Base-by-base conservation (phyloP, 176 grass and related monocot species). In the Tuctoria greenei region DNA sequence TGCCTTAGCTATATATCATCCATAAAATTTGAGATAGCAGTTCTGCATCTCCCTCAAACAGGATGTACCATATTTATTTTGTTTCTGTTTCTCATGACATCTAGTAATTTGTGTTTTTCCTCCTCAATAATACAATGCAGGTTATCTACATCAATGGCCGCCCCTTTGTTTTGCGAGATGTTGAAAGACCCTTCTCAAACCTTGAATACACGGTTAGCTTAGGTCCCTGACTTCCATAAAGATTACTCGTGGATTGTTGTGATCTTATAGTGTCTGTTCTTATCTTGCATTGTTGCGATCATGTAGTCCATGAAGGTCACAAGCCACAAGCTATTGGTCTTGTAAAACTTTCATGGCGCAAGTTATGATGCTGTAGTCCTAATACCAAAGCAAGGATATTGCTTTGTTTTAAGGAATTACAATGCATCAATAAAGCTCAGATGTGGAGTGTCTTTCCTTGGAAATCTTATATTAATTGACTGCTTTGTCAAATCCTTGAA, bases 131-230 rank as follows among this genome's bases (percentile, higher is more conserved):
- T 82, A 36, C 61, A 86, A 58, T 64, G 63, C 87, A 99, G 95
- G 95, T 99, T 69, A 79, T 99, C 80, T 99, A 99, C 81, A 88
- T 99, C 72, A 95, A 95, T 25, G 75, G 81, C 15, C 91, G 89
- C 4, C 95, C 95, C 44, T 99, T 99, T 79, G 95, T 99, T 77
- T 67, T 99, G 71, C 79, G 95, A 84, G 95, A 99, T 86, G 90
- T 95, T 49, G 95, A 92, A 82, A 99, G 85, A 73, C 95, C 95
- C 61, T 99, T 99, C 77, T 99, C 95, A 58, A 99, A 99, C 78
- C 92, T 99, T 80, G 95, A 99, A 69, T 99, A 99, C 77, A 99
- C 89, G 85, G 95, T 99, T 67, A 72, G 89, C 63, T 74, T 27
- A 69, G 12, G 68, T 62, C 20, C 49, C 76, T 67, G 28, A 69